Percentiles rank a stretch among this genome's conserved stretches.
Evolutionary conservation across 2,329 filamentous ascomycete genomes (phyloP).

Genomic region (Magnaporthiopsis rhizophila): DNA sequence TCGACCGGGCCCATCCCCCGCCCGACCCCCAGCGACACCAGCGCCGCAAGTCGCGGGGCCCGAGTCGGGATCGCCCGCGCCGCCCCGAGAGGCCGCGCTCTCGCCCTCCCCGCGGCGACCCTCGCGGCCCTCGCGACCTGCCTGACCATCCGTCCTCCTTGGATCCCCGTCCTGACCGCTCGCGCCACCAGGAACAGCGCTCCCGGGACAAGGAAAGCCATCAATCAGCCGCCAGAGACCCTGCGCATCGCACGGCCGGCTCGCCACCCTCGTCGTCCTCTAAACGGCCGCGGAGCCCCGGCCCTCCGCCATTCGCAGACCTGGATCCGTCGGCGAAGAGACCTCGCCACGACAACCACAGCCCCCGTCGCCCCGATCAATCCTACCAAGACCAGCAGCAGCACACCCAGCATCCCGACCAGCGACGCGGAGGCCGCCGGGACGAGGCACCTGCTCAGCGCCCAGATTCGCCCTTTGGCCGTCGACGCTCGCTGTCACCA

Average conservation of each 20-base stretch:
- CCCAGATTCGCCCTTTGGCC: conserved; percentile 12
- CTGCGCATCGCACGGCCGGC: conserved; percentile 7
- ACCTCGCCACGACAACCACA: conserved; percentile 14
- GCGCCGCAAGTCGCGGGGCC: conserved; percentile 24
- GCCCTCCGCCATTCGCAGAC: conserved; percentile 13
- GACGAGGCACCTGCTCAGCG: conserved; percentile 2
- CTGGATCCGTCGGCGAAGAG: conserved; percentile 12
- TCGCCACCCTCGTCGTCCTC: conserved; percentile 17
- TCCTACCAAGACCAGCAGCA: conserved; percentile 2
- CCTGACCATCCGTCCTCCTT: conserved; percentile 13
- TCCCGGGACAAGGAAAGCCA: conserved; percentile 5
- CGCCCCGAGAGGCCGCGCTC: conserved; percentile 10
- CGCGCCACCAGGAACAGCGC: background rate
- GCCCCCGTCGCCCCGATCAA: conserved; percentile 10
- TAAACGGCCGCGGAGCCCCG: conserved; percentile 22
- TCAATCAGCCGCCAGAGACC: background rate
- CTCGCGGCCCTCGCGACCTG: conserved; percentile 1
- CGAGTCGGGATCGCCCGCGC: conserved; percentile 22
- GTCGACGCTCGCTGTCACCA: conserved; percentile 17
- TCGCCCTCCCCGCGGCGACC: conserved; percentile 4
- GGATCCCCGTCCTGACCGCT: conserved; percentile 11
- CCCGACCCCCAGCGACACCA: conserved; percentile 5
- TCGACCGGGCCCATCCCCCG: conserved; percentile 15
- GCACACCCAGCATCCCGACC: conserved; percentile 7
- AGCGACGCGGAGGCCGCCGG: conserved; percentile 12